Percentiles rank a stretch among this genome's conserved stretches.
These are phyloP conservation scores for Coemansia sp. DNA, from an alignment of 371 early-diverging fungal genomes.

Conservation along the genomic window DNA sequence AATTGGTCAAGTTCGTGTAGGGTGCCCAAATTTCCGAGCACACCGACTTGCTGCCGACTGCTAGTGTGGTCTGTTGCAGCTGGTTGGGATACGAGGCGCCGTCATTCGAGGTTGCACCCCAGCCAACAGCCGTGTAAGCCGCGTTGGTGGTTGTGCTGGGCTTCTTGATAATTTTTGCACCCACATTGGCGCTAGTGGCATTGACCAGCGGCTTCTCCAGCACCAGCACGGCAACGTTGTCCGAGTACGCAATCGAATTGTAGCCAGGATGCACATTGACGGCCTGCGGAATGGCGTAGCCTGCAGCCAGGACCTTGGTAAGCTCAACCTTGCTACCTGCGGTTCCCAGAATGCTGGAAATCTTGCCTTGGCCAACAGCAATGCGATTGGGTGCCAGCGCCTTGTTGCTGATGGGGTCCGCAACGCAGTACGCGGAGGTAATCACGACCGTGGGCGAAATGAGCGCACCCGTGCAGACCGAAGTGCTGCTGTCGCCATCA, in stretches of 20 bases:
- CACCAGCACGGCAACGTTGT: constrained; percentile 40
- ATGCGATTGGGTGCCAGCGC: constrained; percentile 24
- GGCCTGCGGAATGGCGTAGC: constrained; percentile 24
- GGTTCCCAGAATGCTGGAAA: constrained; percentile 6
- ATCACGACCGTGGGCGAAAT: constrained; percentile 36
- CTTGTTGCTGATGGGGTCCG: constrained; percentile 43
- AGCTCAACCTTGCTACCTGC: constrained; percentile 12
- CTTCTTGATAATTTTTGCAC: constrained; percentile 32
- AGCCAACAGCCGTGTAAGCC: constrained; percentile 32
- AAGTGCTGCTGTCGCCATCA: constrained; percentile 2
- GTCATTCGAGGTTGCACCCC: constrained; percentile 13
- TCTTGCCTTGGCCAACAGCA: constrained; percentile 36
- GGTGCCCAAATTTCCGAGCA: constrained; percentile 41
- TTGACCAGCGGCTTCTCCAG: constrained; percentile 33
- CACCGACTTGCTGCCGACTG: constrained; percentile 30
- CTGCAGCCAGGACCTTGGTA: constrained; percentile 7
- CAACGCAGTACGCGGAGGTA: constrained; percentile 38
- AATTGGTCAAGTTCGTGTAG: constrained; percentile 41
- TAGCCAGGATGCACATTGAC: constrained; percentile 39
- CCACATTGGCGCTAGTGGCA: constrained; percentile 8
- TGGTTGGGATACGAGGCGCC: constrained; percentile 8
- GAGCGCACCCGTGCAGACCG: constrained; percentile 42
- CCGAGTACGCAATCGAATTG: constrained; percentile 40
- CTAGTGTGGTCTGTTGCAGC: constrained; percentile 23
- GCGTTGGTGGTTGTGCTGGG: constrained; percentile 17